These are phyloP conservation scores for Massarina eburnea DNA, from an alignment of 2,329 filamentous ascomycete genomes.

Conservation along the genomic window DNA sequence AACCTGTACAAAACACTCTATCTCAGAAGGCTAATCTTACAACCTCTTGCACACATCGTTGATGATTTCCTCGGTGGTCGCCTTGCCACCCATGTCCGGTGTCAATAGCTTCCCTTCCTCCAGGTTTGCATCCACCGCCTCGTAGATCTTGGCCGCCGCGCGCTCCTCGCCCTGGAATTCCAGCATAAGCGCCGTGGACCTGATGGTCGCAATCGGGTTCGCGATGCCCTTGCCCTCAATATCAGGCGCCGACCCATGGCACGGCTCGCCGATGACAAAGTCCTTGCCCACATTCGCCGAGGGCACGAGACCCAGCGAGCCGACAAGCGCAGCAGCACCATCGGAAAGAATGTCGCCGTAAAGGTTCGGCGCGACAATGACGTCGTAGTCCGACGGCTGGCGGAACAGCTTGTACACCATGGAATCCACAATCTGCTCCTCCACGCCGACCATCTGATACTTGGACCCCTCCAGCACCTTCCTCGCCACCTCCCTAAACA, in stretches of 20 bases:
- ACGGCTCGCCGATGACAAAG: constrained; percentile 97
- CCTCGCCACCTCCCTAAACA: constrained; percentile 83
- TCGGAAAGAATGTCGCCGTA: constrained; percentile 98
- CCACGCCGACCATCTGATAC: constrained; percentile 68
- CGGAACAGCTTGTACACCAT: constrained; percentile 99
- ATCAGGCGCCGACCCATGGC: constrained; percentile 93
- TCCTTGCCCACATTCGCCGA: constrained; percentile 91
- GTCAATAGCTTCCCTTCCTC: constrained; percentile 79
- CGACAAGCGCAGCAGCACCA: constrained; percentile 90
- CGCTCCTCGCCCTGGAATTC: constrained; percentile 89
- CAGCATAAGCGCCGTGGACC: constrained; percentile 90
- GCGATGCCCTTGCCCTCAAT: constrained; percentile 91
- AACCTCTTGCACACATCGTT: constrained; percentile 82
- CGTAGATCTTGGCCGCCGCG: constrained; percentile 87
- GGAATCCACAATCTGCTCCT: constrained; percentile 98
- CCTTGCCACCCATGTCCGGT: constrained; percentile 87
- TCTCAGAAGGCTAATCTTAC: constrained; percentile 47
- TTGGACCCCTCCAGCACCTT: constrained; percentile 66
- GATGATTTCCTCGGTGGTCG: constrained; percentile 82
- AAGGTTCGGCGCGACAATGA: constrained; percentile 95
- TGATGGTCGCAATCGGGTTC: constrained; percentile 93
- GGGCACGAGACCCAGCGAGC: constrained; percentile 87
- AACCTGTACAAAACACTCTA: constrained; percentile 1
- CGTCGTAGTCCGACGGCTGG: constrained; percentile 91
- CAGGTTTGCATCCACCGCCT: constrained; percentile 86